Conservation (phyloP, 2,329 filamentous ascomycete species). For the Aureobasidium sp. region DNA sequence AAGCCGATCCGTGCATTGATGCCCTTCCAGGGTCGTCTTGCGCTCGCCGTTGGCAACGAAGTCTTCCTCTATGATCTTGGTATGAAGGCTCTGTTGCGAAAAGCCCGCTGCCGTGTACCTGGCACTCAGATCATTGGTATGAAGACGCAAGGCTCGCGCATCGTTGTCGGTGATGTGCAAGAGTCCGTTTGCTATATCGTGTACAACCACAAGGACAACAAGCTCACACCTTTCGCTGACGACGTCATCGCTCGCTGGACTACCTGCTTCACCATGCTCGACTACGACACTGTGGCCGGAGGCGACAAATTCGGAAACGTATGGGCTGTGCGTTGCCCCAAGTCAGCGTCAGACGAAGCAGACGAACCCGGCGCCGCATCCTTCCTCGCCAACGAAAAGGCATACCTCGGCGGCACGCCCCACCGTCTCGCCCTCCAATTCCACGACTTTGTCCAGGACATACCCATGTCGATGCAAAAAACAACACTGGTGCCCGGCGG, state of each 20-base stretch:
- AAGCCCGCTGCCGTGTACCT: constrained; percentile 46
- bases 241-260: constrained; percentile 88
- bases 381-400: constrained; percentile 82
- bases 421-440: constrained; percentile 78
- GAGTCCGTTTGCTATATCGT: constrained; percentile 89
- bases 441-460: constrained; percentile 86
- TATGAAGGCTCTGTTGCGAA: constrained; percentile 85
- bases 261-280: constrained; percentile 84
- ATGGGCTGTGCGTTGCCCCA: constrained; percentile 82
- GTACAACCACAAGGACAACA: constrained; percentile 88
- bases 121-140: constrained; percentile 70
- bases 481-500: constrained; percentile 85
- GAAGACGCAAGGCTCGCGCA: constrained; percentile 82
- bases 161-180: constrained; percentile 86
- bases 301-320: constrained; percentile 98
- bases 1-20: constrained; percentile 83
- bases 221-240: constrained; percentile 86
- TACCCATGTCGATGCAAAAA: constrained; percentile 84
- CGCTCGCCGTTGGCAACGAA: constrained; percentile 77
- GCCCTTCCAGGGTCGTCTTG: constrained; percentile 83
- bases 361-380: constrained; percentile 88
- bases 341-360: constrained; percentile 78
- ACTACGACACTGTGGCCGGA: constrained; percentile 92
- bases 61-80: constrained; percentile 89
- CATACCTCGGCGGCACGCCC: constrained; percentile 83